Percentiles rank a stretch among this genome's conserved stretches.
Evolutionary conservation across 164 flowering plant genomes (phyloP).

Genomic region (Berberis vulgaris): DNA sequence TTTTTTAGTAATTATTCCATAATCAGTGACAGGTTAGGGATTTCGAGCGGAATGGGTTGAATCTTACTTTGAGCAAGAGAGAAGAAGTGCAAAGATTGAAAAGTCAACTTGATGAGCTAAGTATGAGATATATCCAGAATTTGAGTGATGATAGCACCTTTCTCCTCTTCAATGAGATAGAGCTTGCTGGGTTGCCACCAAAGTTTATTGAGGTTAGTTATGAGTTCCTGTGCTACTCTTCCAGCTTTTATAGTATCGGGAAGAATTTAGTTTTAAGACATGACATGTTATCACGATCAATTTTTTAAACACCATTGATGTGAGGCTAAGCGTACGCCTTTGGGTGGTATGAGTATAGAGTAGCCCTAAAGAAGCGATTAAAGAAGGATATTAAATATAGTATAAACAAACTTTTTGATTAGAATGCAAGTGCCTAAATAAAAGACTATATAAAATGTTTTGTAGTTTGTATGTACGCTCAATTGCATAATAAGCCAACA

Average conservation of each 20-base stretch:
- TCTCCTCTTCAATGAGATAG: constrained; percentile 60
- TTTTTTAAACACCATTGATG: too few relatives aligned
- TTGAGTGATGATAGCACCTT: constrained; percentile 52
- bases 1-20: constrained; percentile 25
- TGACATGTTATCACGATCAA: too few relatives aligned
- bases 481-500: background rate
- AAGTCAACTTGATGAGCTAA: constrained; percentile 60
- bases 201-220: constrained; percentile 65
- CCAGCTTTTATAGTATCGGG: background rate
- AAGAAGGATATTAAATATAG: too few relatives aligned
- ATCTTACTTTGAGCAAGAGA: constrained; percentile 66
- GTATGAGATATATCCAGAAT: constrained; percentile 62
- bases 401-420: too few relatives aligned
- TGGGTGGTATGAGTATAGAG: too few relatives aligned
- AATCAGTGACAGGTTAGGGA: constrained; percentile 82
- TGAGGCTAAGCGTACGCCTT: too few relatives aligned
- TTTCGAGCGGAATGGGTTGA: constrained; percentile 90
- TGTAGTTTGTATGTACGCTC: background rate
- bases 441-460: too few relatives aligned
- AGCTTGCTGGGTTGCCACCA: constrained; percentile 71
- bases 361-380: too few relatives aligned
- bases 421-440: too few relatives aligned
- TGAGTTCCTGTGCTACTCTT: background rate
- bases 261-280: background rate
- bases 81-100: constrained; percentile 70